Evolutionary conservation across 2,329 filamentous ascomycete species (phyloP).

Genomic region (Cladosporium sp.): DNA sequence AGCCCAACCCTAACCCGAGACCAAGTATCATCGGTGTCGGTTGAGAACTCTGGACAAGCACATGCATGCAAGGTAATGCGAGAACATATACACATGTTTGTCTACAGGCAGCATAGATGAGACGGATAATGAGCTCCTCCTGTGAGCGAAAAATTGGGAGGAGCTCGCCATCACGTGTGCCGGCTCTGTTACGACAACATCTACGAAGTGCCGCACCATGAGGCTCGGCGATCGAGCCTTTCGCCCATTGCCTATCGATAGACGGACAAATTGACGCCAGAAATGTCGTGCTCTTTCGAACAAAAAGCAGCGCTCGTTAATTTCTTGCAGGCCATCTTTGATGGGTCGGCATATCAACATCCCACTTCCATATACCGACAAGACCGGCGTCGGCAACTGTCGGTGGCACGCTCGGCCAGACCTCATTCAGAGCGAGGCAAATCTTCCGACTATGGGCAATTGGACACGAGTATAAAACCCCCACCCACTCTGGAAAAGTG

Average conservation of each 20-base stretch:
- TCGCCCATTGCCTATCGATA: slow-evolving; percentile 10
- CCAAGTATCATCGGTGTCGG: not conserved
- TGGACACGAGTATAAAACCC: slow-evolving; percentile 10
- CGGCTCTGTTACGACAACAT: not conserved
- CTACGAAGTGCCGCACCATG: not conserved
- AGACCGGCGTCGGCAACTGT: slow-evolving; percentile 10
- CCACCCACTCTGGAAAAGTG: slow-evolving; percentile 5
- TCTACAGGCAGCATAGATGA: not conserved
- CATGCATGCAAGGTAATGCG: not conserved
- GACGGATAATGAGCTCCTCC: not conserved
- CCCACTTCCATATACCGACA: not conserved
- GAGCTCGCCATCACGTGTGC: not conserved
- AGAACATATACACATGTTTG: not conserved
- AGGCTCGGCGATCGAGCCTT: slow-evolving; percentile 3
- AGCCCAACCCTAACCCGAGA: no score
- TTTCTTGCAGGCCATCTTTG: not conserved
- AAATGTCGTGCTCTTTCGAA: not conserved
- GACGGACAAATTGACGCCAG: slow-evolving; percentile 10
- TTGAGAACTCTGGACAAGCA: not conserved
- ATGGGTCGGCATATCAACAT: not conserved
- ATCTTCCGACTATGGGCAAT: slow-evolving; percentile 15
- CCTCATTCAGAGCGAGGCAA: slow-evolving; percentile 16
- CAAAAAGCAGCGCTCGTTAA: not conserved
- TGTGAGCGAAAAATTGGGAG: not conserved
- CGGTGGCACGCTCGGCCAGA: slow-evolving; percentile 16